Base-by-base conservation (phyloP, 208 protist species). In the Leishmania braziliensis region DNA sequence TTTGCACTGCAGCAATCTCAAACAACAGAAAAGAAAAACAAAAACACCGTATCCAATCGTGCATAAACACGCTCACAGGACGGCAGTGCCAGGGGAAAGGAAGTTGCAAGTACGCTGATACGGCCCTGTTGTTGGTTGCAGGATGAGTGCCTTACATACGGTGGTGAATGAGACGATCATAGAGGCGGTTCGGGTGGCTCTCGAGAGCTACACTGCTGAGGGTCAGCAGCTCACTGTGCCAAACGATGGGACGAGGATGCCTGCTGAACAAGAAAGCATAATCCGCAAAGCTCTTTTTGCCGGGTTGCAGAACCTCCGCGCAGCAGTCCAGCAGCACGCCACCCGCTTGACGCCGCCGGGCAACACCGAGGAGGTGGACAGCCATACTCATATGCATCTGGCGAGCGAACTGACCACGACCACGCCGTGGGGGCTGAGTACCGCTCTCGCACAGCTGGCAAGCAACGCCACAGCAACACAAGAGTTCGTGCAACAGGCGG, bases 111-210 rank as follows among this genome's bases (percentile, higher is more conserved):
- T 10, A 1, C 14, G 5, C 26, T 3, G 23, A 53, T 46, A 18
- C 9, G 46, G 51, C 26, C 3, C 39, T 73, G 10, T 16, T 6
- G 23, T 50, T 50, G n/a, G 46, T 10, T 9, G 36, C 50, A 62
- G 6, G 12, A 76, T 76, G 72, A 76, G 29, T 63, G 26, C 48
- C 9, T 46, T 82, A 46, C 26, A 70, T 53, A n/a, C 60, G n/a
- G 58, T 26, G 53, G 81, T 81, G 36, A 80, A 77, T 36, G 56
- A 58, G 77, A 83, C 84, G 71, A 73, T 81, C 20, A 51, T 81
- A 75, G 76, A 79, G 76, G 72, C 77, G 18, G 73, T 81, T 63
- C 83, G 72, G 23, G 71, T 79, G 39, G 77, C 63, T 9, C 76
- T 84, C 26, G 81, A 84, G 20, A 16, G 65, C 36, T 77, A 77